A percentile compares a stretch with the other conserved stretches of the same genome.
Conservation (phyloP, 768 basidiomycete genomes). For the Collybiopsis confluens region DNA sequence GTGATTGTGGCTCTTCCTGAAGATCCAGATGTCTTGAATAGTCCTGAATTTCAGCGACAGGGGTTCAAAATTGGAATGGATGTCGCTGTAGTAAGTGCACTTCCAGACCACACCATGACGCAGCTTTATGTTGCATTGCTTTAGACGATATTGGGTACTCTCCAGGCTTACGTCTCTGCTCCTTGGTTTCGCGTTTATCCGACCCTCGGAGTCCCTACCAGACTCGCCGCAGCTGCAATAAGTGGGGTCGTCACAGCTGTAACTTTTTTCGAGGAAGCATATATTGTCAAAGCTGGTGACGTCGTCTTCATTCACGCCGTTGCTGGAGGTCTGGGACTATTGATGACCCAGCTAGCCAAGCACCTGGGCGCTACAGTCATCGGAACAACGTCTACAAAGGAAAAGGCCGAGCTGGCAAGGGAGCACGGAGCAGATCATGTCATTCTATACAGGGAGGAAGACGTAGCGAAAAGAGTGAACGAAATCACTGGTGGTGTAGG, state of each 20-base stretch:
- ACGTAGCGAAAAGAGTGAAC: constrained; percentile 68
- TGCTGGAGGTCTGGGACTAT: constrained; percentile 81
- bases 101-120: no score
- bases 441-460: constrained; percentile 72
- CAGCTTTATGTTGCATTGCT: not conserved
- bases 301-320: constrained; percentile 84
- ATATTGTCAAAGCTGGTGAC: constrained; percentile 77
- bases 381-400: constrained; percentile 82
- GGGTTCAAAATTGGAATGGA: constrained; percentile 64
- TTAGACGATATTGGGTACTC: constrained; percentile 46
- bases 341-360: constrained; percentile 66
- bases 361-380: constrained; percentile 83
- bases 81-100: constrained; percentile 59
- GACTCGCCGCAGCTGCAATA: constrained; percentile 60
- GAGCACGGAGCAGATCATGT: constrained; percentile 83
- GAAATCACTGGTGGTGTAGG: constrained; percentile 77
- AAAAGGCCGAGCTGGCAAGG: constrained; percentile 80
- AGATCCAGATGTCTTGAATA: constrained; percentile 52
- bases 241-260: constrained; percentile 79
- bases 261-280: constrained; percentile 79
- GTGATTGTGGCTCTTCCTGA: constrained; percentile 71
- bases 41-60: constrained; percentile 60
- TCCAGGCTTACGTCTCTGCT: constrained; percentile 69
- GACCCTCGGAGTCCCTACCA: constrained; percentile 64
- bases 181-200: constrained; percentile 60